Evolutionary conservation across 768 basidiomycete species (phyloP).

Genomic region (Amanita brunnescens): DNA sequence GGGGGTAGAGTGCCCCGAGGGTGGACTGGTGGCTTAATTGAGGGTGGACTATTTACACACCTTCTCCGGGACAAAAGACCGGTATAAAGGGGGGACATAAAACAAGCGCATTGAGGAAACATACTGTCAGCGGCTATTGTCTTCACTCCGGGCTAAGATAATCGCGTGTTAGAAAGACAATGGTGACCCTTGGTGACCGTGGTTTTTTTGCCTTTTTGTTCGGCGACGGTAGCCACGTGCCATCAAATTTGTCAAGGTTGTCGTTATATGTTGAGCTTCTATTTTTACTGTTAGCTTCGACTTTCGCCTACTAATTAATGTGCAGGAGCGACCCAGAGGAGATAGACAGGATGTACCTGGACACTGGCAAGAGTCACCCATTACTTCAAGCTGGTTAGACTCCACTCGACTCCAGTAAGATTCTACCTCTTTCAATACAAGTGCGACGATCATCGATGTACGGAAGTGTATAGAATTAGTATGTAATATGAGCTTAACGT

Average conservation of each 20-base stretch:
- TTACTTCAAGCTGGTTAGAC: neutral
- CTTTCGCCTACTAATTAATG: neutral
- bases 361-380: neutral
- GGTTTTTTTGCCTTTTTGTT: neutral
- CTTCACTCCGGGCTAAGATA: neutral
- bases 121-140: neutral
- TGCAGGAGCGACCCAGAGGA: neutral
- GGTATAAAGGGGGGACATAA: neutral
- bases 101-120: neutral
- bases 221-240: neutral
- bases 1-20: neutral
- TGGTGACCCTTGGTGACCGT: neutral
- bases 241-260: neutral
- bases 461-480: neutral
- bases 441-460: neutral
- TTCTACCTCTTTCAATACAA: too few species aligned
- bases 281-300: neutral
- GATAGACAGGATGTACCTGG: neutral
- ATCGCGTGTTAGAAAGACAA: too few species aligned
- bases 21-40: too few species aligned
- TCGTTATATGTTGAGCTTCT: neutral
- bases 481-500: neutral
- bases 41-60: neutral
- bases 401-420: neutral
- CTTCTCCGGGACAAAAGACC: neutral